Evolutionary conservation across 1,284 basidiomycete species (phyloP), one percentile per base, ranked within the genome.

Genomic region (Jaminaea rosea): DNA sequence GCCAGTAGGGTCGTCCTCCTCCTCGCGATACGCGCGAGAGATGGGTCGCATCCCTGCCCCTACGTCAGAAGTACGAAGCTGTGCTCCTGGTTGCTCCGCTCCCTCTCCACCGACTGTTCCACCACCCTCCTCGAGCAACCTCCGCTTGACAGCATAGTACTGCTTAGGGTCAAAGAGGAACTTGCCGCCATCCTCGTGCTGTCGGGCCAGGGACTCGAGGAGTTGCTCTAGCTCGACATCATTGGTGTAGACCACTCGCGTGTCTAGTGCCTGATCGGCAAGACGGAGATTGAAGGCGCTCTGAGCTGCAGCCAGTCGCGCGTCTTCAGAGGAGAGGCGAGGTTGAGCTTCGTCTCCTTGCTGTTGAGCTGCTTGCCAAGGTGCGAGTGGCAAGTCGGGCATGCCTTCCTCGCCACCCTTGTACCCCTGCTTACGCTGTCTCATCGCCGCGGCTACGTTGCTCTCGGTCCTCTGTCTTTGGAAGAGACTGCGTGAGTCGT

Each of bases 231-330:
- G 52, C 37, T 69, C 65, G 11, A 63, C 60, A 48, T 69, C 66
- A 28, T 54, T 60, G 41, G 66, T 63, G 49, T 69, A 69, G 11
- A 69, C 60, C 50, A 69, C 67, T 2, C 63, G 49, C 5, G 65
- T 68, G 0, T 59, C 55, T 26, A 52, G 31, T 1, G 41, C 50
- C 9, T 21, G 39, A 19, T 21, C 37, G 11, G 28, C n/a, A n/a
- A n/a, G n/a, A n/a, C n/a, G n/a, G n/a, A n/a, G n/a, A 10, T 49
- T 28, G 27, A 58, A 61, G 11, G 47, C 49, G 3, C 44, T 50
- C n/a, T 46, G 42, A 6, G 26, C 19, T 5, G 19, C 19, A n/a
- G n/a, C n/a, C n/a, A n/a, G n/a, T n/a, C n/a, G n/a, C n/a, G n/a
- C n/a, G n/a, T n/a, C 27, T 3, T 28, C 47, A n/a, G 23, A 7